These are phyloP conservation scores for Elongisporangium undulatum DNA, from an alignment of 352 stramenopile species.

Conservation along the genomic window DNA sequence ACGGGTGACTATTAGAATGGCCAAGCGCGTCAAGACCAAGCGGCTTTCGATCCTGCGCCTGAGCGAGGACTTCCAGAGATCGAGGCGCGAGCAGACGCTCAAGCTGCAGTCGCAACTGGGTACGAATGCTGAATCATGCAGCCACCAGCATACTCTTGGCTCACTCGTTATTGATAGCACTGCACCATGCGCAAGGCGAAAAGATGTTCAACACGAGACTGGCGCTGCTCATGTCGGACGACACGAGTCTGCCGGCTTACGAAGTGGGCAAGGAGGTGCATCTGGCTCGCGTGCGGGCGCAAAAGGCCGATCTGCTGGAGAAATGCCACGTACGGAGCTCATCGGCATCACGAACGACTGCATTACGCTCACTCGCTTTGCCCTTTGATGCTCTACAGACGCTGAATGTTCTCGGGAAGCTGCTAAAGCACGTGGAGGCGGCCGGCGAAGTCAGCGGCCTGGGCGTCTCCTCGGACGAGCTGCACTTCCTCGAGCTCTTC, in stretches of 20 bases:
- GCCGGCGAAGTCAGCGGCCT: constrained; percentile 30
- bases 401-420: constrained; percentile 36
- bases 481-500: constrained; percentile 66
- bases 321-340: constrained; percentile 37
- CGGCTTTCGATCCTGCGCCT: constrained; percentile 35
- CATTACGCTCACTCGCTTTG: neutral
- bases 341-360: neutral
- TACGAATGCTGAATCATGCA: constrained; percentile 13
- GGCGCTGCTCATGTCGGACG: constrained; percentile 42
- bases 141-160: constrained; percentile 1
- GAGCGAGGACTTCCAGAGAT: constrained; percentile 42
- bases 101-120: constrained; percentile 51
- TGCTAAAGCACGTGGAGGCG: constrained; percentile 45
- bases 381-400: constrained; percentile 16
- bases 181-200: constrained; percentile 58
- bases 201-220: constrained; percentile 58
- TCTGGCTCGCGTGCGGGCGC: constrained; percentile 45
- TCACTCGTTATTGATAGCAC: constrained; percentile 18
- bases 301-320: constrained; percentile 53
- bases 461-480: constrained; percentile 45
- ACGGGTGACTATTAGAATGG: constrained; percentile 30
- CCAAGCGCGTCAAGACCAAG: constrained; percentile 46
- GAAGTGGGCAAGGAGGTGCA: constrained; percentile 50
- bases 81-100: constrained; percentile 25
- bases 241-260: constrained; percentile 48